Conservation (phyloP, 1,139 yeast genomes). For the Taphrina flavorubra region DNA sequence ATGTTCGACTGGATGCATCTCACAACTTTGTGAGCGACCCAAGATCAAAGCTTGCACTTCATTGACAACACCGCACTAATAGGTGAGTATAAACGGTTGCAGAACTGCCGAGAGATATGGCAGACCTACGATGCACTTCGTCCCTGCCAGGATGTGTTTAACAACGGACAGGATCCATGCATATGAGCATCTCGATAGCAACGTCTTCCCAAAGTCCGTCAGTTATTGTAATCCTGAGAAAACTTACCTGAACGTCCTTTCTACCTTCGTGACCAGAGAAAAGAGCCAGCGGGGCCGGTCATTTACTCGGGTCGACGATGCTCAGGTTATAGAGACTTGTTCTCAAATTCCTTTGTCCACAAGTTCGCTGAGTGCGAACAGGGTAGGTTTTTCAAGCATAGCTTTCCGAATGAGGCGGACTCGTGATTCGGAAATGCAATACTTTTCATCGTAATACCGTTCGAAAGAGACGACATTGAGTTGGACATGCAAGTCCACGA, state of each 20-base stretch:
- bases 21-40: conserved; percentile 14
- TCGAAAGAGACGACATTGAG: background rate
- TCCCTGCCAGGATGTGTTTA: too few relatives aligned
- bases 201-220: conserved; percentile 11
- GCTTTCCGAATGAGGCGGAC: too few relatives aligned
- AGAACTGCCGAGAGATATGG: background rate
- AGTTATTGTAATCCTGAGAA: conserved; percentile 2
- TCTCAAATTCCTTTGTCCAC: too few relatives aligned
- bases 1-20: conserved; percentile 10
- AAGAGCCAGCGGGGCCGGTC: background rate
- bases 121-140: background rate
- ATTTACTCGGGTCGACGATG: background rate
- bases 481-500: conserved; percentile 19
- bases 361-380: too few relatives aligned
- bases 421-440: too few relatives aligned
- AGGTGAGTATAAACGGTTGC: background rate
- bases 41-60: background rate
- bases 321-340: background rate
- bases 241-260: conserved; percentile 18
- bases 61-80: background rate
- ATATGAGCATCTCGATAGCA: too few relatives aligned
- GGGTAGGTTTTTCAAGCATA: background rate
- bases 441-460: too few relatives aligned
- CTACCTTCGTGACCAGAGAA: background rate
- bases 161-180: too few relatives aligned